phyloP scores from a whole-genome alignment of 768 basidiomycete genomes.

The Xerocomellus intermedius region DNA sequence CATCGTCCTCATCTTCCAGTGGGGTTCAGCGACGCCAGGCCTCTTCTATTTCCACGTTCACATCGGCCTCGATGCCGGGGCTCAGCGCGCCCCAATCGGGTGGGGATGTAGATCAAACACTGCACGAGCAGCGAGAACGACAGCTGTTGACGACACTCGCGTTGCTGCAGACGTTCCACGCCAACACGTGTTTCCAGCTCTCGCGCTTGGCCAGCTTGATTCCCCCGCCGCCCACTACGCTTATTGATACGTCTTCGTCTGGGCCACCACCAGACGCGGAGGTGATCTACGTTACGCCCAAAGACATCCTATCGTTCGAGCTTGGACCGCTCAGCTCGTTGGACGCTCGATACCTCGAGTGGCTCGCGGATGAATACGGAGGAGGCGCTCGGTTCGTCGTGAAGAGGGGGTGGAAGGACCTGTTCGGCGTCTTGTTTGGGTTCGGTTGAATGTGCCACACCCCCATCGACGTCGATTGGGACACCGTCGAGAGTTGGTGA shows the following conservation, averaged over 20 bases:
- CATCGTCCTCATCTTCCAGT: conserved; percentile 34
- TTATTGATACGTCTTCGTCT: neutral
- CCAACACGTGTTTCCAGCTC: conserved; percentile 58
- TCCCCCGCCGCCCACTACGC: conserved; percentile 4
- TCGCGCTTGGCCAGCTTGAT: conserved; percentile 39
- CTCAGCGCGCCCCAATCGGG: conserved; percentile 22
- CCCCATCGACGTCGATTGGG: neutral
- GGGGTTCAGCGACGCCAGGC: conserved; percentile 29
- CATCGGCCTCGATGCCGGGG: conserved; percentile 24
- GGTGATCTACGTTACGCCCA: conserved; percentile 51
- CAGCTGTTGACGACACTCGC: conserved; percentile 50
- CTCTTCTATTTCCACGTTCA: conserved; percentile 30
- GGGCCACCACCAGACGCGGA: conserved; percentile 16
- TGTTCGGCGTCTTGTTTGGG: conserved; percentile 44
- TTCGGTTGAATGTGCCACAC: conserved; percentile 28
- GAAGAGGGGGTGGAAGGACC: conserved; percentile 46
- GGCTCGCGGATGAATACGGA: conserved; percentile 69
- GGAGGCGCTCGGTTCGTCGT: conserved; percentile 41
- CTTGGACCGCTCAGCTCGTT: conserved; percentile 69
- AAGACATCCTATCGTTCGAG: conserved; percentile 66
- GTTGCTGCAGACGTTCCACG: conserved; percentile 66
- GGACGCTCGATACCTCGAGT: conserved; percentile 76
- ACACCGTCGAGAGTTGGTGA: no score
- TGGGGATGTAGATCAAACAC: conserved; percentile 9
- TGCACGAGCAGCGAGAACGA: conserved; percentile 34